Conservation (phyloP, 768 basidiomycete species). For the Auricularia sp. region DNA sequence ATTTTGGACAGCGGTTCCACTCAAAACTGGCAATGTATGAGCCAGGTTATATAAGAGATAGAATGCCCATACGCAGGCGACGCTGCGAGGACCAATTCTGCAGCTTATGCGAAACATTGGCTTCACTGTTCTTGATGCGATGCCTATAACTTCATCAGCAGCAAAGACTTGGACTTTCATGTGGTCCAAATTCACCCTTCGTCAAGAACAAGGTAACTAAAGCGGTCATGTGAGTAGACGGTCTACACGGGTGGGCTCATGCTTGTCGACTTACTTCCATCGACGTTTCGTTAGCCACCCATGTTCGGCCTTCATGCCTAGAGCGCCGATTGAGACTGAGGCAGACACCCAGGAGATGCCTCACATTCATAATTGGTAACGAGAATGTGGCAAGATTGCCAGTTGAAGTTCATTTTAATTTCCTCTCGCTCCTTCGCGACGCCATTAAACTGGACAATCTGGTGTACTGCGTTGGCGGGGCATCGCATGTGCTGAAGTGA, state of each 20-base stretch:
- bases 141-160: slow-evolving; percentile 34
- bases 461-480: not conserved
- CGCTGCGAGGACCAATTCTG: slow-evolving; percentile 47
- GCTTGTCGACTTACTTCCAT: slow-evolving; percentile 32
- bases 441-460: slow-evolving; percentile 52
- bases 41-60: slow-evolving; percentile 1
- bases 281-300: slow-evolving; percentile 49
- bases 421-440: slow-evolving; percentile 41
- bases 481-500: not conserved
- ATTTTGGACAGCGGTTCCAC: slow-evolving; percentile 68
- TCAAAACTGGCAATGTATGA: slow-evolving; percentile 37
- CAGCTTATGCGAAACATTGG: slow-evolving; percentile 41
- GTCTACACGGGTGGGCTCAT: too few species aligned
- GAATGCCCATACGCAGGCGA: slow-evolving; percentile 37
- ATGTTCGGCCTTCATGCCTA: slow-evolving; percentile 26
- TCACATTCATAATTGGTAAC: slow-evolving; percentile 56
- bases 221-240: not conserved
- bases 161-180: slow-evolving; percentile 25
- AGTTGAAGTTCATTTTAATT: slow-evolving; percentile 36
- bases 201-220: slow-evolving; percentile 42
- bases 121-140: slow-evolving; percentile 60
- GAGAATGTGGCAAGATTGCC: slow-evolving; percentile 42
- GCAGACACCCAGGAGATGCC: slow-evolving; percentile 33
- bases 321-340: not conserved
- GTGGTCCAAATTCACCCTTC: slow-evolving; percentile 30